Evolutionary conservation across 208 protist species (phyloP), one percentile per base, ranked within the genome.

Genomic region (Blechomonas ayalai): DNA sequence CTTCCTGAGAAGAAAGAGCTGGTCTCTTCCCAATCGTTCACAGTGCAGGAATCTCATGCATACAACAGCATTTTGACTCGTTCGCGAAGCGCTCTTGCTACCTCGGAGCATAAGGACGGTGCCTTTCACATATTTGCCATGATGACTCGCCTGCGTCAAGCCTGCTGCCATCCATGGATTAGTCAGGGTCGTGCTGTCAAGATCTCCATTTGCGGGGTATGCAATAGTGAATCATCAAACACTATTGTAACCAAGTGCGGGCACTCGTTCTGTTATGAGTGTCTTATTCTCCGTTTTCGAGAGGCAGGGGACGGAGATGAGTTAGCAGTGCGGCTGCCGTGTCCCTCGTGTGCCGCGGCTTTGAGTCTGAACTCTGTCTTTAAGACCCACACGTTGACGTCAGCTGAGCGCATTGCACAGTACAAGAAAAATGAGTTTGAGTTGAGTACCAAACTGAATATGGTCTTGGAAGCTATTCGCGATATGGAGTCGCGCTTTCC

Each of bases 91-190:
- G 75, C 76, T 2, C 50, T 95, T 40, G 68, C 73, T 12, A 73
- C 67, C 2, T 79, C 78, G 9, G 72, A 79, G 8, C 48, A 43
- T 25, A 74, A 82, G 25, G 72, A 86, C 23, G 67, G 83, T 16
- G 57, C 80, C 16, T 81, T 86, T 62, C 73, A 95, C 51, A 93
- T 95, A 50, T 92, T 97, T 63, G 85, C 83, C 26, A 89, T 97
- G 74, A 87, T 97, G 76, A 89, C 89, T 18, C 71, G 83, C n/a
- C 74, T 97, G 10, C 83, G 90, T 15, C 92, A 96, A 47, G 84
- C 82, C 7, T 96, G 90, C 67, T 91, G 84, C 42, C 92, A 97
- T 58, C 78, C 80, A 22, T 94, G 77, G 77, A 86, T 95, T 26
- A 84, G 76, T 37, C 50, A 86, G 29, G 77, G 77, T 3, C 46